Percentiles rank a stretch among this genome's conserved stretches.
These are phyloP conservation scores for Mycena haematopus DNA, from an alignment of 768 basidiomycete species.

Conservation along the genomic window DNA sequence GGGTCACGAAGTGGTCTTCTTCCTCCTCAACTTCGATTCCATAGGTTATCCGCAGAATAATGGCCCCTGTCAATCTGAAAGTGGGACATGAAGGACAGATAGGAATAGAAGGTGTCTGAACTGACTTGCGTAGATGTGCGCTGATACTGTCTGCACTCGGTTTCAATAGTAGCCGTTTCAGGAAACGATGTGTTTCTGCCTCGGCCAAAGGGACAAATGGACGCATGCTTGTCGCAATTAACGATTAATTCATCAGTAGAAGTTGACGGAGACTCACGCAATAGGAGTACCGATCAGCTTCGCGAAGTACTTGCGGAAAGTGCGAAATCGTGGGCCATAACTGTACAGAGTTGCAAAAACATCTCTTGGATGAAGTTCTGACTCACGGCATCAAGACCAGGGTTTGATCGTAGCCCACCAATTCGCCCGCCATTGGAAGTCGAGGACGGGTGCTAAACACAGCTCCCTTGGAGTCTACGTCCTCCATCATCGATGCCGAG, in stretches of 20 bases:
- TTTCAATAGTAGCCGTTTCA: conserved; percentile 43
- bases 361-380: not conserved
- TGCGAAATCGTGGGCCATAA: conserved; percentile 51
- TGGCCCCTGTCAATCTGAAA: conserved; percentile 54
- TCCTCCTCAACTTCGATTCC: conserved; percentile 62
- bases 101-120: not conserved
- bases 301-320: conserved; percentile 51
- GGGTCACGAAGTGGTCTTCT: conserved; percentile 55
- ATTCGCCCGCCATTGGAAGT: conserved; percentile 57
- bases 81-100: conserved; percentile 8
- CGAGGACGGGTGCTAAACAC: conserved; percentile 57
- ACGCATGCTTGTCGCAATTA: conserved; percentile 30
- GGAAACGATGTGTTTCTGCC: conserved; percentile 42
- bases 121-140: conserved; percentile 50
- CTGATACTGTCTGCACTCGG: conserved; percentile 37
- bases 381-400: conserved; percentile 47
- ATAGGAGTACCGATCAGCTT: conserved; percentile 46
- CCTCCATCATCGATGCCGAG: conserved; percentile 48
- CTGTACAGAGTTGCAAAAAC: conserved; percentile 1
- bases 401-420: conserved; percentile 54
- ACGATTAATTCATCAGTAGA: not conserved
- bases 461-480: conserved; percentile 54
- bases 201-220: conserved; percentile 42
- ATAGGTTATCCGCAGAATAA: conserved; percentile 61
- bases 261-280: conserved; percentile 16